Evolutionary conservation across 345 rosid genomes (phyloP).

Genomic region (Brassica cretica): DNA sequence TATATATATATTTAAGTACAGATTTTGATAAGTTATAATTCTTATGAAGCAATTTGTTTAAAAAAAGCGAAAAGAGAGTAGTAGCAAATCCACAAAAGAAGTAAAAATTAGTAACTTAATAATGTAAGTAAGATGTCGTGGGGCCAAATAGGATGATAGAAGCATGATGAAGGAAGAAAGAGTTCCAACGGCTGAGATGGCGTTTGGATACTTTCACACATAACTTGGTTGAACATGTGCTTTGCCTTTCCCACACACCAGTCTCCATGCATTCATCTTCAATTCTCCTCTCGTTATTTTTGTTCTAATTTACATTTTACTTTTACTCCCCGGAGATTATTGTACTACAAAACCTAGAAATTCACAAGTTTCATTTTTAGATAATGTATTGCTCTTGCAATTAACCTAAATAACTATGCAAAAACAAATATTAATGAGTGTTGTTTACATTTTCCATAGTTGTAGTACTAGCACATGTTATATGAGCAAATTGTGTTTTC

Average conservation of each 20-base stretch:
- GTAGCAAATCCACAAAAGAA: too few relatives aligned
- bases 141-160: slow-evolving; percentile 16
- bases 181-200: slow-evolving; percentile 32
- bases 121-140: neutral
- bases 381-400: neutral
- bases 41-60: too few relatives aligned
- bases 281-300: neutral
- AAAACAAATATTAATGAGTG: neutral
- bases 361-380: neutral
- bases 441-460: neutral
- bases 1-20: too few relatives aligned
- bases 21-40: too few relatives aligned
- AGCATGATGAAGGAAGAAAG: slow-evolving; percentile 30
- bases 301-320: neutral
- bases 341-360: neutral
- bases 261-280: slow-evolving; percentile 32
- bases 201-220: neutral
- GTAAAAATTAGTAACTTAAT: too few relatives aligned
- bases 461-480: neutral
- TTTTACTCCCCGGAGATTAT: neutral
- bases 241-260: slow-evolving; percentile 37
- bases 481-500: slow-evolving; percentile 8
- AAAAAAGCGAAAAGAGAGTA: too few relatives aligned
- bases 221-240: slow-evolving; percentile 33
- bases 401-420: neutral